These are phyloP conservation scores for Recurvomyces mirabilis DNA, from an alignment of 495 filamentous ascomycete genomes.

Conservation along the genomic window DNA sequence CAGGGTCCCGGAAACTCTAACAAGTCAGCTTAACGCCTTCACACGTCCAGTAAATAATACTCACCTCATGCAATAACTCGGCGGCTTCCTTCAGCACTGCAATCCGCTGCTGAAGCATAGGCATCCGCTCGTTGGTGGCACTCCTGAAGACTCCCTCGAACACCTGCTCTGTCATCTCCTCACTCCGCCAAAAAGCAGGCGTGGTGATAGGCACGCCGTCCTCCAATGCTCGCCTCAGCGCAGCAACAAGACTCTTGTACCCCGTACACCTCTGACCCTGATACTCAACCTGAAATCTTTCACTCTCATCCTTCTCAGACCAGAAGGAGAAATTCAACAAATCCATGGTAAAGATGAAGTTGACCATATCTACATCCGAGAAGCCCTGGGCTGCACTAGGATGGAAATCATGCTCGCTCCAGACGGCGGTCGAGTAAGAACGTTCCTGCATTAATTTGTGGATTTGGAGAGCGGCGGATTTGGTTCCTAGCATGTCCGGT, in stretches of 20 bases:
- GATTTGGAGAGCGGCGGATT: constrained; percentile 67
- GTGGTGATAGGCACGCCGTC: constrained; percentile 89
- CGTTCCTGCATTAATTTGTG: constrained; percentile 72
- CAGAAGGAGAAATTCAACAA: constrained; percentile 93
- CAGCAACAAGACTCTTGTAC: constrained; percentile 89
- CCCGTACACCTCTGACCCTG: constrained; percentile 74
- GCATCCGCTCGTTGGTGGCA: constrained; percentile 74
- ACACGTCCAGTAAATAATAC: constrained; percentile 17
- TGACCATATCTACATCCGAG: constrained; percentile 56
- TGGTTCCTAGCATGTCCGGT: constrained; percentile 63
- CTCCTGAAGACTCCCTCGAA: constrained; percentile 76
- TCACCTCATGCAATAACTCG: constrained; percentile 69
- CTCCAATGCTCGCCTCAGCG: constrained; percentile 74
- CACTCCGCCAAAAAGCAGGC: constrained; percentile 75
- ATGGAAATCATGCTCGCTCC: constrained; percentile 86
- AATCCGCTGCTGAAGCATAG: constrained; percentile 67
- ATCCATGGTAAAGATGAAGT: constrained; percentile 96
- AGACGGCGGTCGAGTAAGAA: constrained; percentile 68
- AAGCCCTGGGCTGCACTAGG: constrained; percentile 49
- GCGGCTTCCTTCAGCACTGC: constrained; percentile 77
- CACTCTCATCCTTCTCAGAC: constrained; percentile 52
- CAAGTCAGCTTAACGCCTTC: not conserved
- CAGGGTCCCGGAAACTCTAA: constrained; percentile 11
- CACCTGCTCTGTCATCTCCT: constrained; percentile 59
- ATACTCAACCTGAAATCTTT: constrained; percentile 72